Evolutionary conservation across 2,329 filamentous ascomycete genomes (phyloP).

Genomic region (Monosporascus sp.): DNA sequence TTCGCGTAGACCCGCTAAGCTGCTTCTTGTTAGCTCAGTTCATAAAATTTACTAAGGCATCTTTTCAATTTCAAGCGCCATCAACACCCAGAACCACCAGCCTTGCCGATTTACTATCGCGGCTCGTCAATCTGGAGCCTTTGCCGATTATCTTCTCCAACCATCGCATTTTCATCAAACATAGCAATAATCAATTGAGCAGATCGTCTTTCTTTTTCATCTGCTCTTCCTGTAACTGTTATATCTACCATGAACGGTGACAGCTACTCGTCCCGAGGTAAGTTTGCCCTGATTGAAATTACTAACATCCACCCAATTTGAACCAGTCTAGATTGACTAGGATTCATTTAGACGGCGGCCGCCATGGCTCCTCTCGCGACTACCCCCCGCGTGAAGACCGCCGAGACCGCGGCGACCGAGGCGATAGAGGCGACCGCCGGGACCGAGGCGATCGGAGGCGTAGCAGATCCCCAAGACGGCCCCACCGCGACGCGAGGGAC

Average conservation of each 20-base stretch:
- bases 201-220: constrained; percentile 1
- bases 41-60: background rate
- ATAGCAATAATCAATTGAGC: background rate
- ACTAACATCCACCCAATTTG: constrained; percentile 3
- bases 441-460: constrained; percentile 51
- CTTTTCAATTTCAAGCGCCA: too few relatives aligned
- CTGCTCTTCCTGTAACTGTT: constrained; percentile 1
- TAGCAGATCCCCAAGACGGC: constrained; percentile 72
- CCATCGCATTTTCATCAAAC: constrained; percentile 5
- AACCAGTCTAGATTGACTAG: constrained; percentile 15
- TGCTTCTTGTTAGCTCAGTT: background rate
- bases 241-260: constrained; percentile 71
- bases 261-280: constrained; percentile 74
- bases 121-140: constrained; percentile 11
- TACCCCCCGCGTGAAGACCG: constrained; percentile 44
- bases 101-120: constrained; percentile 24
- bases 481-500: constrained; percentile 67
- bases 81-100: constrained; percentile 19
- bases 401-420: constrained; percentile 35
- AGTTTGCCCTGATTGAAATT: constrained; percentile 21
- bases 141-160: background rate
- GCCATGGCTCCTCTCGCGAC: constrained; percentile 48
- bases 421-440: constrained; percentile 32
- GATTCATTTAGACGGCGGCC: constrained; percentile 34
- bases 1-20: background rate